Percentiles rank a stretch among this genome's conserved stretches.
Evolutionary conservation across 164 flowering plant genomes (phyloP).

Genomic region (Aristolochia contorta): DNA sequence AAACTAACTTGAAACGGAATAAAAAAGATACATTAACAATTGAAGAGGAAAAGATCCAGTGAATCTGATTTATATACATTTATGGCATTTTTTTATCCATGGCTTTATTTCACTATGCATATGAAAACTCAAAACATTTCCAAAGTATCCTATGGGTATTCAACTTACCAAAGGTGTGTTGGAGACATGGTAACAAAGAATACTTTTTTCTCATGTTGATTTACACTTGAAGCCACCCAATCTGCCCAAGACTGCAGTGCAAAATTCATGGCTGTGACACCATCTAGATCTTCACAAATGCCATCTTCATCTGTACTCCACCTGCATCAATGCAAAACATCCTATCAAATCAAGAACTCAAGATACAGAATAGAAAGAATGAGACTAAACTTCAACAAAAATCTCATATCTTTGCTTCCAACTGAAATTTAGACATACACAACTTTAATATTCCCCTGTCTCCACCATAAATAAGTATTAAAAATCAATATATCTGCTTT

Average conservation of each 20-base stretch:
- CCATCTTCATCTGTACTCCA: slow-evolving; percentile 66
- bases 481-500: slow-evolving; percentile 85
- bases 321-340: slow-evolving; percentile 26
- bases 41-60: not conserved
- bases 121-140: not conserved
- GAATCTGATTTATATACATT: not conserved
- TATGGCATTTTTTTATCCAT: too few species aligned
- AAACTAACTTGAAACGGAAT: not conserved
- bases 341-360: too few species aligned
- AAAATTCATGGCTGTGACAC: slow-evolving; percentile 72
- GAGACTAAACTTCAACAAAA: not conserved
- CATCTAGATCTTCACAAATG: slow-evolving; percentile 73
- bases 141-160: not conserved
- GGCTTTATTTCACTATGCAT: not conserved
- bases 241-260: slow-evolving; percentile 88
- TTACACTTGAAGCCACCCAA: slow-evolving; percentile 58
- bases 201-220: slow-evolving; percentile 47
- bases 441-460: slow-evolving; percentile 87
- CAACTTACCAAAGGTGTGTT: slow-evolving; percentile 68
- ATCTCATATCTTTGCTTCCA: not conserved
- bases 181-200: slow-evolving; percentile 98
- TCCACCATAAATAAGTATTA: slow-evolving; percentile 96
- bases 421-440: slow-evolving; percentile 37
- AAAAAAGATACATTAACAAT: too few species aligned
- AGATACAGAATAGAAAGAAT: too few species aligned